Percentiles rank a stretch among this genome's conserved stretches.
Conservation (phyloP, 331 rosid species). For the Quercus phellos region DNA sequence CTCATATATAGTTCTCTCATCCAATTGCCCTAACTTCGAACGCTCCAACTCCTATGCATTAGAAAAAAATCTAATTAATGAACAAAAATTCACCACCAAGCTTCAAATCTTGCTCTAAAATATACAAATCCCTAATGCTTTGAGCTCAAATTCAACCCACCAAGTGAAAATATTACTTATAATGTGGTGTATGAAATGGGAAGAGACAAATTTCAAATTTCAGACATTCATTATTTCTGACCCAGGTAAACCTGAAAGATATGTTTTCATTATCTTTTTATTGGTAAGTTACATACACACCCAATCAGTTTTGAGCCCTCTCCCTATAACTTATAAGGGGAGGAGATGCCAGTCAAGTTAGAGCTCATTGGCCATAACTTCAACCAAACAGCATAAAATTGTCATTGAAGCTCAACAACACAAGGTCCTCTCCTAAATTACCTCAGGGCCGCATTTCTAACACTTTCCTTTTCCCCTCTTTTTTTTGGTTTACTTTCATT, state of each 20-base stretch:
- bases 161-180: too few species aligned
- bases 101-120: background rate
- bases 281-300: too few species aligned
- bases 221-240: background rate
- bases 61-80: slow-evolving; percentile 18
- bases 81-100: background rate
- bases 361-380: too few species aligned
- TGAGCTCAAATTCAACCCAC: too few species aligned
- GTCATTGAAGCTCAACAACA: background rate
- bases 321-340: too few species aligned
- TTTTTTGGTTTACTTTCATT: background rate
- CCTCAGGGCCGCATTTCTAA: background rate
- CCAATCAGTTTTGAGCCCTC: too few species aligned
- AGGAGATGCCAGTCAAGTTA: too few species aligned
- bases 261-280: background rate
- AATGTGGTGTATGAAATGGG: background rate
- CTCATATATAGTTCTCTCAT: slow-evolving; percentile 93
- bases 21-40: slow-evolving; percentile 66
- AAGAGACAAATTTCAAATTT: background rate
- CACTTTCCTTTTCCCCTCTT: background rate
- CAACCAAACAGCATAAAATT: background rate
- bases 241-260: background rate
- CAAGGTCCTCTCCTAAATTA: background rate
- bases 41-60: slow-evolving; percentile 58
- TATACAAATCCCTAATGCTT: background rate